phyloP scores from a whole-genome alignment of 2,329 filamentous ascomycete genomes.

The Cyphellophora europaea region DNA sequence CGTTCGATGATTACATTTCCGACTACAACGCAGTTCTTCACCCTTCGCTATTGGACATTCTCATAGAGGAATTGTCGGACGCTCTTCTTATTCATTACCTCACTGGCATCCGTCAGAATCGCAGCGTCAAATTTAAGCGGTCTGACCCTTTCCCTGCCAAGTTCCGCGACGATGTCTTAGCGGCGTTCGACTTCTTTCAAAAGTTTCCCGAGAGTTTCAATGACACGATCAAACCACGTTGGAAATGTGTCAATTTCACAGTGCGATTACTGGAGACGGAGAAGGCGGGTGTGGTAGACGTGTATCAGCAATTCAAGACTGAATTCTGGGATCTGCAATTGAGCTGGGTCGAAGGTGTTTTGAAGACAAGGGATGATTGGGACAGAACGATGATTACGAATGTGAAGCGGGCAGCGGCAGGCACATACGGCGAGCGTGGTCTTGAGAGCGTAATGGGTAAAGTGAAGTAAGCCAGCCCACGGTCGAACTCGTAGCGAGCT shows the following conservation, averaged over 20 bases:
- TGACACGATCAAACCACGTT: slow-evolving; percentile 74
- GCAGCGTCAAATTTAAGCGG: slow-evolving; percentile 77
- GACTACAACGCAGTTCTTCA: slow-evolving; percentile 82
- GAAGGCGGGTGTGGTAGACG: slow-evolving; percentile 62
- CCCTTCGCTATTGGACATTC: slow-evolving; percentile 78
- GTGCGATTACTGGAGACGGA: slow-evolving; percentile 65
- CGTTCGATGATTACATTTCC: slow-evolving; percentile 86
- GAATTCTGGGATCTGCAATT: slow-evolving; percentile 92
- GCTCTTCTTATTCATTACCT: slow-evolving; percentile 84
- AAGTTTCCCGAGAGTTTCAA: slow-evolving; percentile 59
- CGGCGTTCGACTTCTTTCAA: slow-evolving; percentile 83
- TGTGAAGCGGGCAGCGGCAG: slow-evolving; percentile 81
- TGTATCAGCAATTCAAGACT: slow-evolving; percentile 74
- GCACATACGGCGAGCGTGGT: slow-evolving; percentile 70
- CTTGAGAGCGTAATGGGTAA: slow-evolving; percentile 91
- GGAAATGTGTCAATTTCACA: slow-evolving; percentile 83
- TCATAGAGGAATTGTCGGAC: slow-evolving; percentile 87
- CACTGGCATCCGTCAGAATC: slow-evolving; percentile 67
- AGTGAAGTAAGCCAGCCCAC: slow-evolving; percentile 65
- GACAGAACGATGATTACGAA: slow-evolving; percentile 80
- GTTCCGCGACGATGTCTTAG: slow-evolving; percentile 84
- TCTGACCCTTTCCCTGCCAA: slow-evolving; percentile 84
- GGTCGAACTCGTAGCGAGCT: no score
- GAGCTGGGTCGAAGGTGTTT: slow-evolving; percentile 87
- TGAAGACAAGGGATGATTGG: slow-evolving; percentile 84